Evolutionary conservation across 768 basidiomycete species (phyloP).

Genomic region (Suillus subluteus): DNA sequence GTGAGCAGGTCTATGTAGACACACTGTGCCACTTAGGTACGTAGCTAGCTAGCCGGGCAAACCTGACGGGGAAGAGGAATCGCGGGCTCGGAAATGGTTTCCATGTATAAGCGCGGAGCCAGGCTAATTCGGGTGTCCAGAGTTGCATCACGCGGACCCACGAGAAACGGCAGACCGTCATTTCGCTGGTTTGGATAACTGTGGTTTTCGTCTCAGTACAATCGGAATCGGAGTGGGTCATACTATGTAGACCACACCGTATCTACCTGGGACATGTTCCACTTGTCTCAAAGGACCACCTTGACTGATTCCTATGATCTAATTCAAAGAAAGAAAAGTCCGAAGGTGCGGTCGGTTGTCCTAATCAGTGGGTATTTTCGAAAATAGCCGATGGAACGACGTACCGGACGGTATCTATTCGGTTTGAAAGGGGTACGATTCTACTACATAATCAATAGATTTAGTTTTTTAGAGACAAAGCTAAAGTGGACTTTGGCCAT

Average conservation of each 20-base stretch:
- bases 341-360: not conserved
- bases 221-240: not conserved
- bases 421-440: not conserved
- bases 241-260: not conserved
- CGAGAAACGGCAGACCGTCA: not conserved
- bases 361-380: not conserved
- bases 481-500: not conserved
- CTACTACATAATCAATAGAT: not conserved
- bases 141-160: slow-evolving; percentile 8
- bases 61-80: not conserved
- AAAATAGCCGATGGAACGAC: not conserved
- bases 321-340: not conserved
- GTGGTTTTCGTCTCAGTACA: not conserved
- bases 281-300: too few relatives aligned
- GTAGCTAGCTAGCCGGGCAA: not conserved
- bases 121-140: not conserved
- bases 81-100: slow-evolving; percentile 6
- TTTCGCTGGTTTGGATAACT: not conserved
- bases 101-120: slow-evolving; percentile 6
- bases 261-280: not conserved
- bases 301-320: too few relatives aligned
- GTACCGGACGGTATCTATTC: slow-evolving; percentile 4
- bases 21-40: not conserved
- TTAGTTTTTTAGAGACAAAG: not conserved
- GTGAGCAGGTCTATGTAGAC: not conserved